Conservation (phyloP, 1,284 basidiomycete species). For the Microbotryum intermedium region DNA sequence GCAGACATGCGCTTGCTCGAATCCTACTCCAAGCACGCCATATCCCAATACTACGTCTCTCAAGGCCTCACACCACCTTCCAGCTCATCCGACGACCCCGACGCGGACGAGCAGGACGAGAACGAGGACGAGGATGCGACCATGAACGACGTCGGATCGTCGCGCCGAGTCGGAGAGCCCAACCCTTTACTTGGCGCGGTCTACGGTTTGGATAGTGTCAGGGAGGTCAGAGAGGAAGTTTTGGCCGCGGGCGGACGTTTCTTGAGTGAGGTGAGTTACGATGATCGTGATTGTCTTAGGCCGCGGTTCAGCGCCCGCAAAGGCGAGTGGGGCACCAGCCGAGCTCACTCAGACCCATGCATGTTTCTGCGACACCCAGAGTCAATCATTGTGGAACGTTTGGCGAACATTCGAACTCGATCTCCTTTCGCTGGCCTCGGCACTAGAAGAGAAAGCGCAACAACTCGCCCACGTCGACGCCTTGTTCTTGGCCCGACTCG, state of each 20-base stretch:
- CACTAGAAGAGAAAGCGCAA: conserved; percentile 25
- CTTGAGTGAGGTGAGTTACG: conserved; percentile 11
- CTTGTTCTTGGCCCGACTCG: conserved; percentile 38
- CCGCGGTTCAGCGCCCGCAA: too few species aligned
- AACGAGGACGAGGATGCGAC: conserved; percentile 15
- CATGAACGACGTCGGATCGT: conserved; percentile 8
- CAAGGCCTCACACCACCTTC: conserved; percentile 18
- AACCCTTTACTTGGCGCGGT: conserved; percentile 24
- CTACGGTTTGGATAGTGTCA: conserved; percentile 18
- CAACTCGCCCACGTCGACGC: conserved; percentile 37
- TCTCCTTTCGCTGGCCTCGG: conserved; percentile 24
- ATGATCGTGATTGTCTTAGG: background rate
- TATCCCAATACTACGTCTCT: conserved; percentile 19
- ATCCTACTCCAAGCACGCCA: conserved; percentile 20
- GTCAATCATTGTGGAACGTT: conserved; percentile 61
- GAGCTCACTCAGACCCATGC: background rate
- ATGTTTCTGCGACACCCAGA: conserved; percentile 43
- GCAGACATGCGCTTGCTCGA: conserved; percentile 25
- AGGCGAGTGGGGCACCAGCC: background rate
- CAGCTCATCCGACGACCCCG: too few species aligned
- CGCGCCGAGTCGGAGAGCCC: conserved; percentile 18
- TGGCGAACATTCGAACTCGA: conserved; percentile 67
- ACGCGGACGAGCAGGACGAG: conserved; percentile 2
- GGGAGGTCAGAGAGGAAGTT: conserved; percentile 7
- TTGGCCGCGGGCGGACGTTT: conserved; percentile 3